A percentile compares a stretch with the other conserved stretches of the same genome.
Conservation (phyloP, 305 asterid species). For the Salvia sclarea region DNA sequence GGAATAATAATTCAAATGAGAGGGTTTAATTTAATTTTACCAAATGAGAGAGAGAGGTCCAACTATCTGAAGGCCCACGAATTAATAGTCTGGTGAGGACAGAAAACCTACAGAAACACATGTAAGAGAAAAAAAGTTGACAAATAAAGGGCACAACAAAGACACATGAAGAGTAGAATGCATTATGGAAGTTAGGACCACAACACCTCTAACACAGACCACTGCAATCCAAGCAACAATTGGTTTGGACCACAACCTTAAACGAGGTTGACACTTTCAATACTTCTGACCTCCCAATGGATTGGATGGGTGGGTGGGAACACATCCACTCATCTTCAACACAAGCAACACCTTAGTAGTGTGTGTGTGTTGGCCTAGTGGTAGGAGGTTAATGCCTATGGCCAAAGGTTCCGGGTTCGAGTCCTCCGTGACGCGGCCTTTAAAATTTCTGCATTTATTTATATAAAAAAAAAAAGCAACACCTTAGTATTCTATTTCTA, state of each 20-base stretch:
- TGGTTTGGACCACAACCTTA: constrained; percentile 46
- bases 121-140: constrained; percentile 31
- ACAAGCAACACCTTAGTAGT: too few relatives aligned
- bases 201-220: constrained; percentile 36
- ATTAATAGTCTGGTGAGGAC: constrained; percentile 42
- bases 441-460: too few relatives aligned
- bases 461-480: too few relatives aligned
- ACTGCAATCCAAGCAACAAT: constrained; percentile 40
- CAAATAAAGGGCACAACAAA: constrained; percentile 37
- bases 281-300: constrained; percentile 17
- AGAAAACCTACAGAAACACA: constrained; percentile 40
- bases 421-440: too few relatives aligned
- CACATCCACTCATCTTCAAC: constrained; percentile 12
- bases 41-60: constrained; percentile 20
- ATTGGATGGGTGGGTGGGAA: neutral
- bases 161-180: constrained; percentile 28
- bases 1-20: constrained; percentile 13
- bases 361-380: too few relatives aligned
- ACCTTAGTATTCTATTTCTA: too few relatives aligned
- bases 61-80: constrained; percentile 44
- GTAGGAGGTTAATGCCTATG: too few relatives aligned
- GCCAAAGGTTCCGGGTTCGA: too few relatives aligned
- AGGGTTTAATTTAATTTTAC: neutral
- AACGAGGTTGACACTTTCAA: constrained; percentile 51
- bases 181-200: constrained; percentile 54